Percentiles rank a stretch among this genome's conserved stretches.
Evolutionary conservation across 1,139 yeast species (phyloP).

Genomic region (Pneumocystis murina): DNA sequence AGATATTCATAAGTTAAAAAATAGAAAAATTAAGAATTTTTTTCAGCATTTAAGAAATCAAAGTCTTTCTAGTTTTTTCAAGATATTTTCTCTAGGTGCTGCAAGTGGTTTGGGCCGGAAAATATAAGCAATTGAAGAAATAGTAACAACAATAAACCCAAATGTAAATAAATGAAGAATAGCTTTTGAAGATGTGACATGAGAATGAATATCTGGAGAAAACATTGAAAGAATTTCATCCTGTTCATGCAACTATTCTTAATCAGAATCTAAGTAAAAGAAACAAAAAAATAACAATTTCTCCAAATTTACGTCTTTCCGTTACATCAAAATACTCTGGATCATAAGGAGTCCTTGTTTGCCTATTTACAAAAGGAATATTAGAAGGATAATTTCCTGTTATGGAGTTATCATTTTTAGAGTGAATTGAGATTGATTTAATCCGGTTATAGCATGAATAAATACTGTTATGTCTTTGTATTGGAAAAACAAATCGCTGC

Average conservation of each 20-base stretch:
- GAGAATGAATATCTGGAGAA: slow-evolving; percentile 66
- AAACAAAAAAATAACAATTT: slow-evolving; percentile 30
- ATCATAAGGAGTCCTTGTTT: slow-evolving; percentile 50
- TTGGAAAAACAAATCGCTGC: neutral
- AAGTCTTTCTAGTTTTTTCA: neutral
- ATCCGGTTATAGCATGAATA: neutral
- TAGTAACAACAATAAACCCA: slow-evolving; percentile 39
- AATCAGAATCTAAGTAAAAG: neutral
- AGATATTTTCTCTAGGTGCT: slow-evolving; percentile 53
- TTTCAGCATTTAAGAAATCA: neutral
- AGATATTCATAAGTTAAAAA: neutral
- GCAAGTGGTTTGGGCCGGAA: slow-evolving; percentile 65
- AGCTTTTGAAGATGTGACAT: slow-evolving; percentile 48
- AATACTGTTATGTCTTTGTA: neutral
- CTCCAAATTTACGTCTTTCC: slow-evolving; percentile 61
- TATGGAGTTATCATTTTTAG: slow-evolving; percentile 7
- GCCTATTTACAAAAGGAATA: slow-evolving; percentile 34
- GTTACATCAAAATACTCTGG: slow-evolving; percentile 64
- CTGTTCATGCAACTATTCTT: slow-evolving; percentile 35
- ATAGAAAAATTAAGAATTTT: neutral
- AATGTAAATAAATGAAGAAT: slow-evolving; percentile 37
- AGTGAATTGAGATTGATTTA: neutral
- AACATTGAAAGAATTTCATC: slow-evolving; percentile 69
- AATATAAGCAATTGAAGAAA: slow-evolving; percentile 40
- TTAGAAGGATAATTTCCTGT: slow-evolving; percentile 36